Evolutionary conservation across 345 rosid genomes (phyloP), one percentile per base, ranked within the genome.

Genomic region (Rubroshorea leprosula): DNA sequence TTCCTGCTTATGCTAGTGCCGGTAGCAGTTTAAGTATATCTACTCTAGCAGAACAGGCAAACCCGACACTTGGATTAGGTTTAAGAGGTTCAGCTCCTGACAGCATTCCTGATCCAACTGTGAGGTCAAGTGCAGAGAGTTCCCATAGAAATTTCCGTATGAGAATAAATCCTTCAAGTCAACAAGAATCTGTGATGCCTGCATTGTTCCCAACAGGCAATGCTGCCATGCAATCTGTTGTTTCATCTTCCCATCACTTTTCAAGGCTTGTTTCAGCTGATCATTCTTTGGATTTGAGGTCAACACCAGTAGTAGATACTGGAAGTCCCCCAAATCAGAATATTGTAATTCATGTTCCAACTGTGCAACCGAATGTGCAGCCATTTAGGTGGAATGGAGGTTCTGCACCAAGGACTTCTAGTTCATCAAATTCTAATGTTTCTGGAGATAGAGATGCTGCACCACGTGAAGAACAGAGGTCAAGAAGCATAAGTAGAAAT

Each of bases 141-240:
- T 73, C 83, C 16, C 73, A 67, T n/a, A 80, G 89, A 72, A 89
- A 83, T 71, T 78, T 70, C 26, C 76, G 84, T 23, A 53, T 71
- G 55, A 68, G 93, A 67, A 72, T 77, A 55, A 77, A 74, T 74
- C 79, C 84, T 56, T 64, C 82, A 47, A 73, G 54, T 68, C 87
- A 64, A 16, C 78, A 67, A 68, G 81, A 72, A 58, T 65, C 73
- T 57, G 44, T 70, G 5, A 65, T 68, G 44, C 65, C 81, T 45
- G 18, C 78, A 51, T 65, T 63, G 35, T 80, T 78, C 71, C 73
- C 89, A 51, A 39, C 76, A 3, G 89, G 78, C 24, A 68, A 62
- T 72, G 71, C 66, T 27, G 70, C 67, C 43, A 78, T 83, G 64
- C 76, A 59, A 70, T 65, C 84, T 2, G 55, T 57, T 69, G 46